phyloP scores from a whole-genome alignment of 2,329 filamentous ascomycete genomes.

The Penicillium sp. region DNA sequence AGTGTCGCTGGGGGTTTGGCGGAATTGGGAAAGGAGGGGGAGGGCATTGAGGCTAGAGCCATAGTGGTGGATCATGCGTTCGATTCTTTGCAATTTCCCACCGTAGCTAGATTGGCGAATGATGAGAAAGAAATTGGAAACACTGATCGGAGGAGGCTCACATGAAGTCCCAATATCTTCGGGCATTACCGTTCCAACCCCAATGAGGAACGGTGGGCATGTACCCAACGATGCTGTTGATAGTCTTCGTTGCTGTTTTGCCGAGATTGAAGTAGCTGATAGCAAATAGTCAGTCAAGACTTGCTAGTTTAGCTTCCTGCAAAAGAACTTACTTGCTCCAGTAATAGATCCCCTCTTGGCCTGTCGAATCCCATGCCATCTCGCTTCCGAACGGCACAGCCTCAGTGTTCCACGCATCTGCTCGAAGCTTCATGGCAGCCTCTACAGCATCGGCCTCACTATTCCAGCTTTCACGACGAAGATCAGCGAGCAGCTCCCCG shows the following conservation, averaged over 20 bases:
- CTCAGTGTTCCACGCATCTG: slow-evolving; percentile 55
- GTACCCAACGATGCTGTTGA: slow-evolving; percentile 60
- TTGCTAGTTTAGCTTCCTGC: neutral
- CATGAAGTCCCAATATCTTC: slow-evolving; percentile 64
- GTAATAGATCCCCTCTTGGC: slow-evolving; percentile 64
- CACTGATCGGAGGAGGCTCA: slow-evolving; percentile 5
- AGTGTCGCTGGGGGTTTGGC: slow-evolving; percentile 49
- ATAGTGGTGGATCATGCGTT: slow-evolving; percentile 63
- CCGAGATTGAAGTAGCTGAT: slow-evolving; percentile 54
- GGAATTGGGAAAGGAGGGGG: slow-evolving; percentile 58
- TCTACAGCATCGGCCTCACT: slow-evolving; percentile 48
- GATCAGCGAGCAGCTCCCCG: slow-evolving; percentile 56
- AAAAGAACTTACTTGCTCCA: slow-evolving; percentile 53
- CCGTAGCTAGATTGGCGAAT: slow-evolving; percentile 37
- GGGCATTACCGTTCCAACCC: slow-evolving; percentile 66
- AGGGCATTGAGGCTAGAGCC: slow-evolving; percentile 62
- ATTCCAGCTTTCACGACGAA: slow-evolving; percentile 53
- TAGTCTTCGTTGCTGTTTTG: slow-evolving; percentile 54
- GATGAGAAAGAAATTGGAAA: neutral
- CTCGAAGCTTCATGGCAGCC: slow-evolving; percentile 54
- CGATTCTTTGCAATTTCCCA: slow-evolving; percentile 47
- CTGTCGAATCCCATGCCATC: slow-evolving; percentile 66
- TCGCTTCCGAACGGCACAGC: slow-evolving; percentile 62
- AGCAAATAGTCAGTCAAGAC: neutral
- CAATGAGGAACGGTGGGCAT: slow-evolving; percentile 63